These are phyloP conservation scores for Populus deltoides DNA, from an alignment of 345 rosid species.

Conservation along the genomic window DNA sequence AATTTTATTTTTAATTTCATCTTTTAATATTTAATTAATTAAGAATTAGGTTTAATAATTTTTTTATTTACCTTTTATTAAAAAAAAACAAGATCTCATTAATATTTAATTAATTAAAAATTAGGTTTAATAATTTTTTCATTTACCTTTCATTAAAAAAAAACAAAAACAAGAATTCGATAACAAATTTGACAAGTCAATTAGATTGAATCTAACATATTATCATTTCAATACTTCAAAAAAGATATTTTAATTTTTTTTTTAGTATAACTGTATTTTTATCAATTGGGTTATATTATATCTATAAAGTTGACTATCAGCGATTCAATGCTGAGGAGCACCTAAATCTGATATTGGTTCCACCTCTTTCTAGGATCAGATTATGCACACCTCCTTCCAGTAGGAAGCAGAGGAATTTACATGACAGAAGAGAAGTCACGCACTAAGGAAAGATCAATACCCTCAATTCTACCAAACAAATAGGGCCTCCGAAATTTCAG, in stretches of 20 bases:
- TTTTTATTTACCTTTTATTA: too few relatives aligned
- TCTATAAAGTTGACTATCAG: too few relatives aligned
- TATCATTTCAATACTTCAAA: too few relatives aligned
- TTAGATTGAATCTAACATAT: too few relatives aligned
- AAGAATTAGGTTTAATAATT: too few relatives aligned
- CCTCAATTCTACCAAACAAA: not conserved
- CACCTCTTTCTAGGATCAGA: not conserved
- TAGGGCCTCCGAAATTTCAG: not conserved
- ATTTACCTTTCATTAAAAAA: too few relatives aligned
- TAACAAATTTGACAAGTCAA: rapidly evolving
- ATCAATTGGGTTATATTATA: rapidly evolving
- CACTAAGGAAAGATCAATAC: not conserved
- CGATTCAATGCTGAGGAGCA: not conserved
- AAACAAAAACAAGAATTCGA: rapidly evolving
- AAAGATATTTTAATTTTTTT: rapidly evolving
- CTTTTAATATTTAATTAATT: too few relatives aligned
- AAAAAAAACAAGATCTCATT: too few relatives aligned
- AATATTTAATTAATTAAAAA: too few relatives aligned
- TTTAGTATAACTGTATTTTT: too few relatives aligned
- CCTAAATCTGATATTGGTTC: not conserved
- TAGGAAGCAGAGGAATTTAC: not conserved
- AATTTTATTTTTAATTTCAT: too few relatives aligned
- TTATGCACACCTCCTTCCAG: not conserved
- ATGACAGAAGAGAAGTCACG: not conserved
- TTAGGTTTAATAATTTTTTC: too few relatives aligned